These are phyloP conservation scores for Hemerocallis citrina DNA, from an alignment of 106 monocot species.

Conservation along the genomic window DNA sequence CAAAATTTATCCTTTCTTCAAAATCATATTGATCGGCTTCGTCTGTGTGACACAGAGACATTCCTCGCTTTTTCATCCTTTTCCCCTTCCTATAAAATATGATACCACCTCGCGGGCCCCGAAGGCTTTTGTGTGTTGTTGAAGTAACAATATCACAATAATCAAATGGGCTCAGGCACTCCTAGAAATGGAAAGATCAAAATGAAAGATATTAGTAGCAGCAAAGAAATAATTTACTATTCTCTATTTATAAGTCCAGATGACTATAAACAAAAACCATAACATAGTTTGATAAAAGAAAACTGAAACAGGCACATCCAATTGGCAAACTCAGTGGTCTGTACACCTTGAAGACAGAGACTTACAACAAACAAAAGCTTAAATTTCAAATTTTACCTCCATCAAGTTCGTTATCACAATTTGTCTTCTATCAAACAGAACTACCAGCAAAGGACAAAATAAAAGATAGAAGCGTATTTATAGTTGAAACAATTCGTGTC, in stretches of 20 bases:
- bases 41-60: conserved; percentile 35
- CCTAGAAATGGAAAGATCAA: conserved; percentile 19
- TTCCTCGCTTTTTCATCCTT: conserved; percentile 41
- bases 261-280: no score
- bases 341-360: background rate
- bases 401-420: no score
- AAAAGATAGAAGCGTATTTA: no score
- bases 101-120: conserved; percentile 79
- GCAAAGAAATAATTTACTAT: background rate
- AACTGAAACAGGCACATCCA: background rate
- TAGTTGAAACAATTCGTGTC: no score
- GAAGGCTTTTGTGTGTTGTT: conserved; percentile 65
- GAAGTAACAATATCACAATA: conserved; percentile 77
- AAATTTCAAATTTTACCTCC: no score
- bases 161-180: conserved; percentile 57
- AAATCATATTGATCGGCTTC: conserved; percentile 72
- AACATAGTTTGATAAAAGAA: no score
- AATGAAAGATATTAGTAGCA: background rate
- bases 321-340: background rate
- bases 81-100: conserved; percentile 86
- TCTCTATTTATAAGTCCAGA: background rate
- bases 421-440: no score
- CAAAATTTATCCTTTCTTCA: conserved; percentile 85
- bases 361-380: no score
- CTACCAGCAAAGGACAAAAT: no score